A percentile compares a stretch with the other conserved stretches of the same genome.
phyloP scores from a whole-genome alignment of 331 rosid species.

The Phaseolus coccineus region DNA sequence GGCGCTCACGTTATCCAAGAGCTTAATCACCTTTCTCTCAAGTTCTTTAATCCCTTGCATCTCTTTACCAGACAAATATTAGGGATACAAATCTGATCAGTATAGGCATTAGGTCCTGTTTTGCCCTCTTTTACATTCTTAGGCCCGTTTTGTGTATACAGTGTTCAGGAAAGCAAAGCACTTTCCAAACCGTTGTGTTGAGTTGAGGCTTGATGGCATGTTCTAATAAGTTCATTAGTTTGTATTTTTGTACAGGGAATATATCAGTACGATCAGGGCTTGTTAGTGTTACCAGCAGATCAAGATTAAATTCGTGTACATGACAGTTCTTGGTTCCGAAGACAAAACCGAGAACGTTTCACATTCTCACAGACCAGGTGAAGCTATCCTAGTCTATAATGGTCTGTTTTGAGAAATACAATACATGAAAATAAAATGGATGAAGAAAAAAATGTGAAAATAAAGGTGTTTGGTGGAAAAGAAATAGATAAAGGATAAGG shows the following conservation, averaged over 20 bases:
- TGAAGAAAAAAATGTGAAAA: no score
- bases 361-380: constrained; percentile 1
- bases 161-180: constrained; percentile 48
- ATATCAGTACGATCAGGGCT: constrained; percentile 27
- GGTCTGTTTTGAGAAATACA: no score
- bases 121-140: constrained; percentile 49
- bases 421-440: no score
- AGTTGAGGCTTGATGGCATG: constrained; percentile 44
- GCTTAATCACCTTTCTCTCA: constrained; percentile 46
- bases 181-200: constrained; percentile 36
- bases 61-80: constrained; percentile 46
- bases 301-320: constrained; percentile 2
- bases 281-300: constrained; percentile 14
- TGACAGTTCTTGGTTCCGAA: neutral
- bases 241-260: constrained; percentile 54
- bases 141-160: constrained; percentile 47
- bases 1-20: constrained; percentile 93
- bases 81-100: constrained; percentile 49
- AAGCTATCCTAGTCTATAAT: neutral
- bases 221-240: constrained; percentile 44
- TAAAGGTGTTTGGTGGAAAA: no score
- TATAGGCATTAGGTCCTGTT: constrained; percentile 52
- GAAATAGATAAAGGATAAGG: no score
- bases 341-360: neutral
- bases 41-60: constrained; percentile 36